Evolutionary conservation across 176 grass and related monocot genomes (phyloP), one percentile per base, ranked within the genome.

Genomic region (Oropetium thomaeum): DNA sequence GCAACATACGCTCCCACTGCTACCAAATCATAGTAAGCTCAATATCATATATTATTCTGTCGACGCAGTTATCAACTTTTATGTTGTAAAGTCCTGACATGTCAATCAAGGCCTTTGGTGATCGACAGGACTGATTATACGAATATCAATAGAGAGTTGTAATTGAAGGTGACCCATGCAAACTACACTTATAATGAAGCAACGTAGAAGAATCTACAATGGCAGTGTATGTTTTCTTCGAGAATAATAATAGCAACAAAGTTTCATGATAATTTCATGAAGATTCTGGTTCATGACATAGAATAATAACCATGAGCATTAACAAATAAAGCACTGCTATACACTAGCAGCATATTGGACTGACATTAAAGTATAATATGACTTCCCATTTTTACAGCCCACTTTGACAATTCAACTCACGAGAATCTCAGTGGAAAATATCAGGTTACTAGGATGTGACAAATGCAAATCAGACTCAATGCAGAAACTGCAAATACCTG

Each of bases 401-500:
- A 68, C 15, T 16, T 14, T 59, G 16, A 69, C 37, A 34, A 58
- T 61, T 67, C 13, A 25, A 28, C 13, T 59, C 23, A 38, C 34
- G 59, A 41, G 30, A 87, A 58, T 27, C 73, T 16, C 30, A 1
- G 3, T 51, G 34, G 9, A 2, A 60, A 73, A 69, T 67, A 80
- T 40, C 7, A 38, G 41, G 28, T 7, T 13, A 58, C 31, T 25
- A 59, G 31, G 48, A 58, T 41, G 40, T 39, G 16, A 59, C 34
- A 28, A 47, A 66, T 47, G 12, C 3, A 78, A 51, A 35, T 8
- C 3, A 34, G 9, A 59, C 65, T 58, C 27, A 30, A 30, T 83
- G 70, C 35, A 39, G 23, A 65, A 83, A 76, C 29, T 51, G 17
- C 4, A 49, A 47, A 15, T 89, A 97, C 93, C 93, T 93, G 85